phyloP scores from a whole-genome alignment of 2,329 filamentous ascomycete species.

The Diaporthe vaccinii region DNA sequence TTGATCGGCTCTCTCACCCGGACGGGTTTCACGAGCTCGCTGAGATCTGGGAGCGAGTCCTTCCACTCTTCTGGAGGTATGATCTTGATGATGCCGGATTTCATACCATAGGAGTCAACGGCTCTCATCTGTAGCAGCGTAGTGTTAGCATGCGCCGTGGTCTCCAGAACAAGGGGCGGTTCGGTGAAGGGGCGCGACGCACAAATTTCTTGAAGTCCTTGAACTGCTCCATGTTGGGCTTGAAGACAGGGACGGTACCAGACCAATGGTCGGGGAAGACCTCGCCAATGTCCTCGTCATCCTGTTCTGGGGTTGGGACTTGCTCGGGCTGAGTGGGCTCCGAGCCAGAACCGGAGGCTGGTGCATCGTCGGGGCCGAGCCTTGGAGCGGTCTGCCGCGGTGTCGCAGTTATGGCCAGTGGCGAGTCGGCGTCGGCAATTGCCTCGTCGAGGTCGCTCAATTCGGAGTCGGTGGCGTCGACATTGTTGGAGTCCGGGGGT shows the following conservation, averaged over 20 bases:
- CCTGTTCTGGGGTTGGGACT: conserved; percentile 44
- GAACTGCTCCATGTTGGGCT: conserved; percentile 95
- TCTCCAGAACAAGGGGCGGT: conserved; percentile 3
- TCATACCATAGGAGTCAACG: conserved; percentile 96
- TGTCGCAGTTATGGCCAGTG: conserved; percentile 41
- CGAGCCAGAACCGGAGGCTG: not conserved
- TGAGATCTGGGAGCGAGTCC: conserved; percentile 80
- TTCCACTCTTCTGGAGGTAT: conserved; percentile 96
- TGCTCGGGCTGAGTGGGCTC: conserved; percentile 41
- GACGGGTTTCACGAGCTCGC: conserved; percentile 90
- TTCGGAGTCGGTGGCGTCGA: conserved; percentile 71
- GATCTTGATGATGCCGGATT: conserved; percentile 95
- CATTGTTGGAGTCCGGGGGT: conserved; percentile 74
- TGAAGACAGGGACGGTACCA: conserved; percentile 93
- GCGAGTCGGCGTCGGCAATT: conserved; percentile 56
- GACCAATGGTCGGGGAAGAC: conserved; percentile 90
- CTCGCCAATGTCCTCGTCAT: conserved; percentile 75
- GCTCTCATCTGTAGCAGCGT: conserved; percentile 72
- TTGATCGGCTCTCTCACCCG: conserved; percentile 97
- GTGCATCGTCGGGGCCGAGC: conserved; percentile 37
- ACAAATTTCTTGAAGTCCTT: conserved; percentile 93
- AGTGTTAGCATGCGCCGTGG: conserved; percentile 47
- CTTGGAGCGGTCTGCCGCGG: conserved; percentile 38
- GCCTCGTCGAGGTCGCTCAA: conserved; percentile 74
- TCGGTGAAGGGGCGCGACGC: conserved; percentile 50